Evolutionary conservation across 2,329 filamentous ascomycete species (phyloP).

Genomic region (Aspergillus pseudotamarii): DNA sequence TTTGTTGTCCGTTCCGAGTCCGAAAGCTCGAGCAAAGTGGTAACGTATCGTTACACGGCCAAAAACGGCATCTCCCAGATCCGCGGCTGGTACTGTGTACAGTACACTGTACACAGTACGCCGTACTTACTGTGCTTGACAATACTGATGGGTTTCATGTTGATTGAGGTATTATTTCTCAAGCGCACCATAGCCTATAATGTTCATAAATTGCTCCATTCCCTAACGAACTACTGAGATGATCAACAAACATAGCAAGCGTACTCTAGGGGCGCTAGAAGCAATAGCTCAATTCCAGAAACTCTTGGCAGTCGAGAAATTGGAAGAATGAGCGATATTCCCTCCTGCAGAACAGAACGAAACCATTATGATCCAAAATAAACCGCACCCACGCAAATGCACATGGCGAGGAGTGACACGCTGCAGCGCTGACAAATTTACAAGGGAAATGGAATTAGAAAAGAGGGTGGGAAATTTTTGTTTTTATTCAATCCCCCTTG

Average conservation of each 20-base stretch:
- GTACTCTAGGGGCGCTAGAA: constrained; percentile 13
- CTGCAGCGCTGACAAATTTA: background rate
- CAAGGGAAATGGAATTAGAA: background rate
- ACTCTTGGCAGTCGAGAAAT: constrained; percentile 12
- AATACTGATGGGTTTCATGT: too few species aligned
- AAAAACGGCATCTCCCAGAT: background rate
- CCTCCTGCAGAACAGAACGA: background rate
- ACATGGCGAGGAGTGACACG: background rate
- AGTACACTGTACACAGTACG: too few species aligned
- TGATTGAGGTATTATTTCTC: too few species aligned
- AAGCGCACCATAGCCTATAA: too few species aligned
- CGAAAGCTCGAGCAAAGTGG: background rate
- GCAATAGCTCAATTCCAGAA: constrained; percentile 18
- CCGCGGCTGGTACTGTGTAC: too few species aligned
- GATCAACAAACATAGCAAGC: background rate
- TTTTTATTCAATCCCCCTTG: background rate
- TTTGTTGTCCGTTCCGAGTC: background rate
- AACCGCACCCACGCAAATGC: background rate
- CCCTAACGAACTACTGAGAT: background rate
- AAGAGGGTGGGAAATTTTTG: too few species aligned
- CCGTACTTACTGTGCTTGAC: too few species aligned
- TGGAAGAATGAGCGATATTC: background rate
- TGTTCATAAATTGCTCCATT: background rate
- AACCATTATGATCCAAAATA: background rate
- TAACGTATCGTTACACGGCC: background rate